Conservation (phyloP, 176 grass and related monocot genomes). For the Bromus sterilis region DNA sequence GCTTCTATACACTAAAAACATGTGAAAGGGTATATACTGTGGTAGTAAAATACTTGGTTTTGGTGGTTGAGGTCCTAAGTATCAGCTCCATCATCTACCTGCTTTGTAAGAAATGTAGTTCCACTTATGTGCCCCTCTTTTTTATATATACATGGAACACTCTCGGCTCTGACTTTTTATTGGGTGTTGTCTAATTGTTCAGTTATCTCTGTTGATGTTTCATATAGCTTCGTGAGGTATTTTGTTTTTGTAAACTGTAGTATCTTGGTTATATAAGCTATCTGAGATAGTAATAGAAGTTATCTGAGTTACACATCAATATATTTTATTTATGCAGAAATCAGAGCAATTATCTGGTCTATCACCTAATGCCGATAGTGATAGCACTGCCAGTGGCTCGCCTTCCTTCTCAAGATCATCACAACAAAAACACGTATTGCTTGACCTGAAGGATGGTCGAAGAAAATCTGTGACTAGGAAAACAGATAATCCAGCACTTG, state of each 20-base stretch:
- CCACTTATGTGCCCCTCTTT: background rate
- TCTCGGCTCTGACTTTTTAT: background rate
- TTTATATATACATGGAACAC: background rate
- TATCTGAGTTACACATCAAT: constrained; percentile 5
- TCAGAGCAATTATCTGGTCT: constrained; percentile 65
- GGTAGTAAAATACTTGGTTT: background rate
- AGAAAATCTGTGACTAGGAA: constrained; percentile 86
- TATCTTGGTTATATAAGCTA: background rate
- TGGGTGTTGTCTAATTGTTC: background rate
- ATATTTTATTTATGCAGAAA: constrained; percentile 50
- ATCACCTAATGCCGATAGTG: constrained; percentile 48
- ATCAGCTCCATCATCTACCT: constrained; percentile 3
- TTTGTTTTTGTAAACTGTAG: background rate
- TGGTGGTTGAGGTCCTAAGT: background rate
- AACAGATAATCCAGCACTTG: constrained; percentile 40
- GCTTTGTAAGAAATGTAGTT: background rate
- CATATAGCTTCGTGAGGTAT: background rate
- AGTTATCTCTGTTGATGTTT: background rate
- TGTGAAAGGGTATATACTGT: background rate
- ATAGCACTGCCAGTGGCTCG: constrained; percentile 65
- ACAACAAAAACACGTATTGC: constrained; percentile 66
- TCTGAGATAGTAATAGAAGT: background rate
- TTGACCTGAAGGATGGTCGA: constrained; percentile 79
- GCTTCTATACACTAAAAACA: background rate
- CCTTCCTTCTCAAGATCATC: constrained; percentile 62